Conservation (phyloP, 1,284 basidiomycete genomes). For the Neotropicomus parvogracilis region DNA sequence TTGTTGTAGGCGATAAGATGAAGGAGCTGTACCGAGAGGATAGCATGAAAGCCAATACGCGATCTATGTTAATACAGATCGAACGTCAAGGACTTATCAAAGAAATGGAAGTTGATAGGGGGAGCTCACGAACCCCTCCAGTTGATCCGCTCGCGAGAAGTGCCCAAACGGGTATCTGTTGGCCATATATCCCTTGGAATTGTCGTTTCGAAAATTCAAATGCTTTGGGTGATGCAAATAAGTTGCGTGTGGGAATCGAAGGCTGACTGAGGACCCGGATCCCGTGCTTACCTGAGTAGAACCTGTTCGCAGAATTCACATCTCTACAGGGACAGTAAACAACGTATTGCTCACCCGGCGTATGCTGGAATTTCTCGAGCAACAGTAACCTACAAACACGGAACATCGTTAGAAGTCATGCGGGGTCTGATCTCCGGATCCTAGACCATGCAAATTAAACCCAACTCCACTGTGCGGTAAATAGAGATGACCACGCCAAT, state of each 20-base stretch:
- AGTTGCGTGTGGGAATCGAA: too few species aligned
- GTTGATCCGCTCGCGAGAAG: conserved; percentile 81
- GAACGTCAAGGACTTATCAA: not conserved
- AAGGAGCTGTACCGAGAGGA: conserved; percentile 58
- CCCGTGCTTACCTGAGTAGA: conserved; percentile 63
- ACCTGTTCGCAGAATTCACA: conserved; percentile 41
- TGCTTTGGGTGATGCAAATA: conserved; percentile 43
- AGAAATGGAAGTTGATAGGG: not conserved
- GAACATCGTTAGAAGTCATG: not conserved
- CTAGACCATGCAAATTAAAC: too few species aligned
- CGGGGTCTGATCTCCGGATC: too few species aligned
- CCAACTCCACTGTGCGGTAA: too few species aligned
- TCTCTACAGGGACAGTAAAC: conserved; percentile 17
- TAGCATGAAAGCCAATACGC: conserved; percentile 95
- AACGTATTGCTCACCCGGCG: conserved; percentile 59
- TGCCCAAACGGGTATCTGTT: conserved; percentile 84
- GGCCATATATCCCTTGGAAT: conserved; percentile 61
- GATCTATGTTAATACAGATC: conserved; percentile 46
- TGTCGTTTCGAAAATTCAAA: conserved; percentile 87
- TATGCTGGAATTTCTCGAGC: conserved; percentile 93
- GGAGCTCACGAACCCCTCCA: conserved; percentile 68
- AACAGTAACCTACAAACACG: conserved; percentile 70
- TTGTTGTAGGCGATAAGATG: not conserved
- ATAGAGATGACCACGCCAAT: too few species aligned
- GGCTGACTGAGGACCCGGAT: too few species aligned